Percentiles rank a stretch among this genome's conserved stretches.
These are phyloP conservation scores for Ceratobasidium sp. DNA, from an alignment of 1,284 basidiomycete genomes.

Conservation along the genomic window DNA sequence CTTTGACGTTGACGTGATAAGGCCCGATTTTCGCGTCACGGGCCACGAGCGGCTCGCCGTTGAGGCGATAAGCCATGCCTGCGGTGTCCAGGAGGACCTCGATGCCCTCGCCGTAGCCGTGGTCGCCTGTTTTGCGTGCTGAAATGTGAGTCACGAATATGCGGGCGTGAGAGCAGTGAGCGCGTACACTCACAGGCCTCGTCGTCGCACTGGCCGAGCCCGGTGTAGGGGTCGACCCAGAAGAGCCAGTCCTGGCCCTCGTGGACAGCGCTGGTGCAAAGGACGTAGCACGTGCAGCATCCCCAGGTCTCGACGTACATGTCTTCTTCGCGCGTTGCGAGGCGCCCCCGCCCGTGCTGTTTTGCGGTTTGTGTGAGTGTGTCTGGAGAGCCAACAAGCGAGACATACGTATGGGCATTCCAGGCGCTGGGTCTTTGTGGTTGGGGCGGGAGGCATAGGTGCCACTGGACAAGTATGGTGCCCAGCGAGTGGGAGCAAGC, in stretches of 20 bases:
- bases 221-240: conserved; percentile 35
- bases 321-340: conserved; percentile 37
- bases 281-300: conserved; percentile 37
- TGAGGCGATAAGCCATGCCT: conserved; percentile 32
- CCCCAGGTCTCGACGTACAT: conserved; percentile 37
- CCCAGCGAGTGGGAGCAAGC: background rate
- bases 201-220: conserved; percentile 37
- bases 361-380: background rate
- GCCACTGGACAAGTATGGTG: background rate
- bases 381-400: background rate
- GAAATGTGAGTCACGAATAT: background rate
- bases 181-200: conserved; percentile 40
- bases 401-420: conserved; percentile 31
- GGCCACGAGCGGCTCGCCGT: conserved; percentile 32
- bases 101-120: conserved; percentile 23
- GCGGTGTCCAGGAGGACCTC: conserved; percentile 17
- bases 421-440: conserved; percentile 19
- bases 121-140: conserved; percentile 10
- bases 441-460: conserved; percentile 31
- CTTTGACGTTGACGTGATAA: conserved; percentile 34
- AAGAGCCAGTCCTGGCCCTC: conserved; percentile 34
- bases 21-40: conserved; percentile 32
- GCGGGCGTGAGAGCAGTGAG: background rate
- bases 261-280: conserved; percentile 29
- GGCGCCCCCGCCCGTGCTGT: conserved; percentile 31